Base-by-base conservation (phyloP, 345 rosid genomes). In the Erodium maritimum region DNA sequence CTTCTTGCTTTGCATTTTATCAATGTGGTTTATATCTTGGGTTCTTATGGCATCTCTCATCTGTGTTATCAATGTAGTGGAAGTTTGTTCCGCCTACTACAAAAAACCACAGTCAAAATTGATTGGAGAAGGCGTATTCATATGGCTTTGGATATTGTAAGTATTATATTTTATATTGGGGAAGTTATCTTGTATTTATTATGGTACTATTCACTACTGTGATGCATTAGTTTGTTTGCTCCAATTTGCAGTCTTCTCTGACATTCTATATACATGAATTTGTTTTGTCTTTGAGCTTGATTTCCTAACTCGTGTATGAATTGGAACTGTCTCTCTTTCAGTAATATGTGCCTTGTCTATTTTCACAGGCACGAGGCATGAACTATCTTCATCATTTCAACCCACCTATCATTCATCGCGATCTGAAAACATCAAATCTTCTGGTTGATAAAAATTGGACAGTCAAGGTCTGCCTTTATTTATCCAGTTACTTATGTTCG, bases 381-480 rank as follows among this genome's bases (percentile, higher is more conserved):
- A 91, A 82, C 77, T 91, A 91, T 75, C 96, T 91, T 79, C 98
- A 91, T 76, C 79, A 77, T 70, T 83, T 60, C 78, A 86, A 76
- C 70, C 99, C 99, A 18, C 96, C 96, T 21, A 79, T 93, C 61
- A 80, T 93, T 75, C 99, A 93, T 71, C 94, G 96, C 66, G 99
- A 93, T 75, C 81, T 93, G 82, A 93, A 91, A 87, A 88, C 97
- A 53, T 87, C 97, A 56, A 91, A 93, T 82, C 88, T 93, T 56
- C 77, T 93, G 33, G 99, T 93, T 68, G 99, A 89, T 69, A 93
- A 48, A 77, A 90, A 87, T 69, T 93, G 89, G 99, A 89, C 75
- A 29, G 99, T 93, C 46, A 93, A 93, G 89, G 99, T 93, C 60
- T 67, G 71, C 59, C 60, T 58, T 45, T 51, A 24, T 17, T 56